Conservation (phyloP, 257 asterid genomes). For the Jacaranda mimosifolia region DNA sequence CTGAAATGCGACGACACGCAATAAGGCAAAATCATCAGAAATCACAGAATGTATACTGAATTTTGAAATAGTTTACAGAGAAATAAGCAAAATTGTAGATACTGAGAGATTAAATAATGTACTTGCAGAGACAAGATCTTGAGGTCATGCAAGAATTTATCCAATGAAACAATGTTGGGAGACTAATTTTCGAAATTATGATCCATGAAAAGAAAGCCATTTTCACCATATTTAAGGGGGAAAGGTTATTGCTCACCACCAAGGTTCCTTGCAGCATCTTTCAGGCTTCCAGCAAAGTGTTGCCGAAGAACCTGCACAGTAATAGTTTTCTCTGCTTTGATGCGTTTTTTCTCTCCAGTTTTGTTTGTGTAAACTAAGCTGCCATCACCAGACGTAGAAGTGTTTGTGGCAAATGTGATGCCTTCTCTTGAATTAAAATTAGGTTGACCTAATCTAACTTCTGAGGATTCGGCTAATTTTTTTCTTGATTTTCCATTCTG, state of each 20-base stretch:
- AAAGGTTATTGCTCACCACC: constrained; percentile 69
- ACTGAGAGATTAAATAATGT: too few species aligned
- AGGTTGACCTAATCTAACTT: constrained; percentile 39
- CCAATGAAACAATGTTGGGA: not conserved
- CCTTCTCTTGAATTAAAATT: constrained; percentile 50
- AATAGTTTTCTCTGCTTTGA: constrained; percentile 74
- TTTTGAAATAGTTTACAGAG: too few species aligned
- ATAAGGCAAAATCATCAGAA: too few species aligned
- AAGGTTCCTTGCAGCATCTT: constrained; percentile 92
- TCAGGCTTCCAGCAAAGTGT: constrained; percentile 92
- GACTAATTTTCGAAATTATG: not conserved
- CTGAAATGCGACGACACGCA: constrained; percentile 47
- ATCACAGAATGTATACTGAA: too few species aligned
- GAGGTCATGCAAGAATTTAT: not conserved
- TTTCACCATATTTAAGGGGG: not conserved
- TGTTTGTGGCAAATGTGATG: constrained; percentile 40
- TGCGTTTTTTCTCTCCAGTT: constrained; percentile 65
- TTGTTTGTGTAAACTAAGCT: constrained; percentile 45
- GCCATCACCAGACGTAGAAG: constrained; percentile 55
- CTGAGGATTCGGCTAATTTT: constrained; percentile 34
- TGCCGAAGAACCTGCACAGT: constrained; percentile 86
- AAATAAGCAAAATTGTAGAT: too few species aligned
- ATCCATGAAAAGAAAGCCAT: not conserved
- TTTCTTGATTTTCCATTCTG: constrained; percentile 41
- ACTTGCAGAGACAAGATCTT: not conserved